Evolutionary conservation across 805 yeast species (phyloP).

Genomic region (Torulaspora indica): DNA sequence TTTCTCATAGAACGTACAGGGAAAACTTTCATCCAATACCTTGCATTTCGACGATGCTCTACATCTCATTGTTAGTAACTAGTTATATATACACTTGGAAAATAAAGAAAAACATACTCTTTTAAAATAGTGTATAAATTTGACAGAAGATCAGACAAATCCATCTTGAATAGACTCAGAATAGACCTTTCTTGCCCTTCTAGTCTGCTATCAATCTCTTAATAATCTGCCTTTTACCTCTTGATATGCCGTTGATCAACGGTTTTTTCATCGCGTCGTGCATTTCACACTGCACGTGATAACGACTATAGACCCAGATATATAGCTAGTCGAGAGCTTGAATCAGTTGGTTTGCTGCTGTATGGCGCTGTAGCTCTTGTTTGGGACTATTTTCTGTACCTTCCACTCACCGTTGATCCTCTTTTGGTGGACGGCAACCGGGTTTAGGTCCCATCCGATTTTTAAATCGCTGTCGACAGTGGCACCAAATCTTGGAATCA

Average conservation of each 20-base stretch:
- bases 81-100: background rate
- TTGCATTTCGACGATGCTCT: conserved; percentile 33
- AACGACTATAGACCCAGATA: too few species aligned
- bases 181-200: background rate
- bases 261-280: too few species aligned
- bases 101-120: conserved; percentile 14
- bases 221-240: background rate
- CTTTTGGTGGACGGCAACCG: conserved; percentile 66
- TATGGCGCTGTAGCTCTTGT: conserved; percentile 24
- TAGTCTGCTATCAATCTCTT: background rate
- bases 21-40: conserved; percentile 39
- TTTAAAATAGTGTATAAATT: conserved; percentile 24
- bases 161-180: background rate
- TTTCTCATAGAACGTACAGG: conserved; percentile 44
- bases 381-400: conserved; percentile 35
- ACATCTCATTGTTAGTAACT: conserved; percentile 1
- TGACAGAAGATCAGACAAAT: conserved; percentile 10
- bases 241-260: too few species aligned
- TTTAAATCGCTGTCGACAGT: conserved; percentile 70
- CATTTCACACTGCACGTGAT: too few species aligned
- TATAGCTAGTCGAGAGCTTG: too few species aligned
- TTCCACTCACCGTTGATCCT: conserved; percentile 67
- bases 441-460: conserved; percentile 88
- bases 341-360: conserved; percentile 11
- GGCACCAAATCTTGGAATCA: conserved; percentile 86